Base-by-base conservation (phyloP, 2,329 filamentous ascomycete species). In the Pseudocercospora eumusae region DNA sequence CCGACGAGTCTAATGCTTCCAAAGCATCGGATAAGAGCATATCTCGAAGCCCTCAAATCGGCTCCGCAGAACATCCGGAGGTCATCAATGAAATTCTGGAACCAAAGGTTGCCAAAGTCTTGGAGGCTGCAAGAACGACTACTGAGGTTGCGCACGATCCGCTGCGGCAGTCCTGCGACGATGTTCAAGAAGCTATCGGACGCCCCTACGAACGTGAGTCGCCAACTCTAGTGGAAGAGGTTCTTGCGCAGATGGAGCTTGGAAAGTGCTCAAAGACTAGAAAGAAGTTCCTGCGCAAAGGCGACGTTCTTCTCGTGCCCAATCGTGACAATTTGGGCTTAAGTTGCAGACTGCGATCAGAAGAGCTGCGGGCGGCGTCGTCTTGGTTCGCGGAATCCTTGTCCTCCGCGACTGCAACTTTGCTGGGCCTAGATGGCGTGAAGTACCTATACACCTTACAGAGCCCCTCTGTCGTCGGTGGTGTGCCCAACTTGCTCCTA, bases 291-390 rank as follows among this genome's bases (percentile, higher is more conserved):
- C 23, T 59, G 4, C 36, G 56, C 18, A 18, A 42, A n/a, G 56
- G 56, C 23, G 60, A 62, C 6, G 36, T 62, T 15, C 15, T 54
- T 1, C 50, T 62, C 5, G 44, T 62, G 20, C 25, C 56, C 0
- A 49, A 55, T 7, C 4, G 9, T 2, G 23, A 40, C 9, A 44
- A 59, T 27, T 42, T 62, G 20, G 44, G 55, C 4, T 9, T 62
- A 13, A 54, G 56, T n/a, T 59, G 60, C 53, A 53, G 58, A 21
- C 1, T 56, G 6, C 53, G 44, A 6, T n/a, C 28, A 4, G 60
- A 59, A 25, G 56, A 62, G 15, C 20, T 59, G 20, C 36, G 42
- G 3, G 25, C 21, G 45, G 33, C 54, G 13, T 57, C 59, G 9
- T 18, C 20, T 0, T 52, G 47, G 47, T 52, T 52, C 8, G 10